Conservation (phyloP, 2,329 filamentous ascomycete species). For the Sarocladium brachiariae region DNA sequence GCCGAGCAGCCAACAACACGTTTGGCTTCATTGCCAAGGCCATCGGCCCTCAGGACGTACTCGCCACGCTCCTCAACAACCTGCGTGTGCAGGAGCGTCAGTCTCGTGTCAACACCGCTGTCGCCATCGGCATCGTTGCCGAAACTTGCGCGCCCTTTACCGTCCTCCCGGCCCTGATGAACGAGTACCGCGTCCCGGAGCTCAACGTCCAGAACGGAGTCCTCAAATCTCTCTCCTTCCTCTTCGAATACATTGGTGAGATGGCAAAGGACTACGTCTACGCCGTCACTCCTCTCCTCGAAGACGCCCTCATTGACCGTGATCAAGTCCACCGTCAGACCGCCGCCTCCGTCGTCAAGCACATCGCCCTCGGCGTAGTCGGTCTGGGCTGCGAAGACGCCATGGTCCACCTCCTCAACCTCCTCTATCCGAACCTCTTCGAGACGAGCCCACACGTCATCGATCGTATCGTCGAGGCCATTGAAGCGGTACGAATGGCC, state of each 20-base stretch:
- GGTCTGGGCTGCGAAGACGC: conserved; percentile 96
- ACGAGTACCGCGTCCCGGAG: conserved; percentile 96
- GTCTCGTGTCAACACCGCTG: conserved; percentile 95
- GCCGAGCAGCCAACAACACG: conserved; percentile 96
- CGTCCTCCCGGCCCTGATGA: conserved; percentile 97
- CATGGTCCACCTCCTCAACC: conserved; percentile 94
- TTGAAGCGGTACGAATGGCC: conserved; percentile 90
- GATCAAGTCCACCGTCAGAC: conserved; percentile 98
- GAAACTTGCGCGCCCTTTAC: conserved; percentile 98
- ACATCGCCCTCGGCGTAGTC: conserved; percentile 95
- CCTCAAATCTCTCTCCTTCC: conserved; percentile 90
- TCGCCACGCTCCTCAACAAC: conserved; percentile 94
- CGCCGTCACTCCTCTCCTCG: conserved; percentile 88
- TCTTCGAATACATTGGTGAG: conserved; percentile 98
- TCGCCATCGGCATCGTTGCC: conserved; percentile 96
- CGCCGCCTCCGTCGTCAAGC: conserved; percentile 93
- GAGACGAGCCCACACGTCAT: conserved; percentile 98
- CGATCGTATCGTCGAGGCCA: conserved; percentile 93
- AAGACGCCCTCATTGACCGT: conserved; percentile 94
- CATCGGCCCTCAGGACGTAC: conserved; percentile 93
- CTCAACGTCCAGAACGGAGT: conserved; percentile 99
- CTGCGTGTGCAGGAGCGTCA: conserved; percentile 95
- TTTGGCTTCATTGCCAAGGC: conserved; percentile 99
- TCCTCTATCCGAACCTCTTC: conserved; percentile 94
- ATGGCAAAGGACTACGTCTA: conserved; percentile 99